A percentile compares a stretch with the other conserved stretches of the same genome.
These are phyloP conservation scores for Cyberlindnera japonica DNA, from an alignment of 805 yeast genomes.

Conservation along the genomic window DNA sequence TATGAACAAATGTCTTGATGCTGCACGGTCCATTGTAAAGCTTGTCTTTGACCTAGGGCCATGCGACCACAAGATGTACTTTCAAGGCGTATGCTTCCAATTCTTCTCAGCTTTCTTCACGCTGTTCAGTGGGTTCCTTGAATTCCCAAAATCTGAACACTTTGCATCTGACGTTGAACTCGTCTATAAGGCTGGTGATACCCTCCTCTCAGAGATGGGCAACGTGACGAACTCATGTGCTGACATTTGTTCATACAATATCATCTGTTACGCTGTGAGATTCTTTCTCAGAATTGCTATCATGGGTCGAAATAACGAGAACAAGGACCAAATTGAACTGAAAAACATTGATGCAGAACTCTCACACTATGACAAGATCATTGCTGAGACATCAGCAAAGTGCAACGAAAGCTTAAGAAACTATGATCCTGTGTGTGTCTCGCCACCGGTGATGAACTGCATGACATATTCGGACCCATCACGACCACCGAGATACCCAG, in stretches of 20 bases:
- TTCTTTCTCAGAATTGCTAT: constrained; percentile 22
- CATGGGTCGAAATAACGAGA: constrained; percentile 18
- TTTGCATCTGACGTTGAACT: constrained; percentile 18
- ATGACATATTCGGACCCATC: background rate
- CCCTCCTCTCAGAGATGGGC: constrained; percentile 8
- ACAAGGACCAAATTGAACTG: constrained; percentile 4
- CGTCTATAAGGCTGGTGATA: constrained; percentile 7
- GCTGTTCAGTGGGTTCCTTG: constrained; percentile 23
- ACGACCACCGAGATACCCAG: background rate
- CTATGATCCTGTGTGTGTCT: constrained; percentile 7
- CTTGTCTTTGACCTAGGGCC: constrained; percentile 9
- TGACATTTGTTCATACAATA: constrained; percentile 11
- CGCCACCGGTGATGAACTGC: constrained; percentile 7
- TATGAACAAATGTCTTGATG: constrained; percentile 20
- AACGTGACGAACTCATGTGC: constrained; percentile 1
- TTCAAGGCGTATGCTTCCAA: constrained; percentile 16
- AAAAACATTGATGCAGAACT: constrained; percentile 4
- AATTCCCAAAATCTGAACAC: constrained; percentile 17
- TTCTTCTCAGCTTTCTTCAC: constrained; percentile 27
- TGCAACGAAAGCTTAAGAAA: constrained; percentile 2
- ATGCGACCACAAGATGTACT: constrained; percentile 8
- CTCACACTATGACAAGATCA: constrained; percentile 2
- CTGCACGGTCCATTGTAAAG: constrained; percentile 20
- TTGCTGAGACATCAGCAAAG: constrained; percentile 1
- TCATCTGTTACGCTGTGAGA: constrained; percentile 16